phyloP scores from a whole-genome alignment of 768 basidiomycete genomes.

The Gyrodon lividus region DNA sequence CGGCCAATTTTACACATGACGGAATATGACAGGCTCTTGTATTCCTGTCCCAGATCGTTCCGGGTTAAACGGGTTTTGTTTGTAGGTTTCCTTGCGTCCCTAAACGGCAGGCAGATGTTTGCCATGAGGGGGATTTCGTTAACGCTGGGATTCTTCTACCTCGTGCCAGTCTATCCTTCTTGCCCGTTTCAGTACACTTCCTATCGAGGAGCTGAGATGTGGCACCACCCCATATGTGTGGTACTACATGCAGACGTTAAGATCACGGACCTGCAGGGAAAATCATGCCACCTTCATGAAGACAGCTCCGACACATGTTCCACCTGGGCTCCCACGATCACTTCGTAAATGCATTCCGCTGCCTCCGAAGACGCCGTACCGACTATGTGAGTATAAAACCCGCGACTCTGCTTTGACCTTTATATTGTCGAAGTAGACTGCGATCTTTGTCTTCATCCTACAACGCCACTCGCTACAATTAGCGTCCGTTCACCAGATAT shows the following conservation, averaged over 20 bases:
- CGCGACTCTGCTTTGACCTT: slow-evolving; percentile 2
- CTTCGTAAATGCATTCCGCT: slow-evolving; percentile 31
- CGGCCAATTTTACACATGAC: too few species aligned
- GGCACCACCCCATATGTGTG: slow-evolving; percentile 19
- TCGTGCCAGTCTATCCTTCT: slow-evolving; percentile 30
- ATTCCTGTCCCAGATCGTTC: too few species aligned
- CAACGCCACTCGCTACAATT: not conserved
- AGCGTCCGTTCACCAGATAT: not conserved
- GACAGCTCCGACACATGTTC: slow-evolving; percentile 19
- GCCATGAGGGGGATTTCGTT: slow-evolving; percentile 26
- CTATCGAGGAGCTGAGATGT: slow-evolving; percentile 30
- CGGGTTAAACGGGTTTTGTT: slow-evolving; percentile 11
- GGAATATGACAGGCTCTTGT: too few species aligned
- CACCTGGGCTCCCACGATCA: slow-evolving; percentile 32
- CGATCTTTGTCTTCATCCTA: not conserved
- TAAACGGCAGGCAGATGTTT: slow-evolving; percentile 6
- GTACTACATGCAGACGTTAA: slow-evolving; percentile 14
- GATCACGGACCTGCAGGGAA: slow-evolving; percentile 24
- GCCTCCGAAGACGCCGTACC: slow-evolving; percentile 23
- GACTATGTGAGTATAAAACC: slow-evolving; percentile 31
- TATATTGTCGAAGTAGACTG: not conserved
- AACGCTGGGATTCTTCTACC: slow-evolving; percentile 20
- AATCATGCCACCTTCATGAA: slow-evolving; percentile 26
- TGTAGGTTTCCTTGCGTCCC: slow-evolving; percentile 18
- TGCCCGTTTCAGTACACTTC: slow-evolving; percentile 24